A percentile compares a stretch with the other conserved stretches of the same genome.
Evolutionary conservation across 306 rosid genomes (phyloP).

Genomic region (Quercus suber): DNA sequence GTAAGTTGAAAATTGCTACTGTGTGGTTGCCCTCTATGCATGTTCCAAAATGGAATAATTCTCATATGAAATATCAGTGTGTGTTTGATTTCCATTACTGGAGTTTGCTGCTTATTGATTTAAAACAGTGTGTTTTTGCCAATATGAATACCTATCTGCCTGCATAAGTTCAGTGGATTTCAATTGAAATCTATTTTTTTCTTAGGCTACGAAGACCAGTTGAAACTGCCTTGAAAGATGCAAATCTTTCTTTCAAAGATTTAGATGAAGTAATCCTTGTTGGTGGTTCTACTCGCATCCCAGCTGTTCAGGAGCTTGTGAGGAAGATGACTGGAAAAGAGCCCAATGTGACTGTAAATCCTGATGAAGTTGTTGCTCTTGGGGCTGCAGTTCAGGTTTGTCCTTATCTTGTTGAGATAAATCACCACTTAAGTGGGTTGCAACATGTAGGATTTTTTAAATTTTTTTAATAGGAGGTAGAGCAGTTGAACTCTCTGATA

Average conservation of each 20-base stretch:
- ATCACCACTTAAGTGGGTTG: too few species aligned
- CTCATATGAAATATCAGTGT: too few species aligned
- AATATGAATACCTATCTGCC: too few species aligned
- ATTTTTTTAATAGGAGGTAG: too few species aligned
- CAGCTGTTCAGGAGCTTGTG: slow-evolving; percentile 88
- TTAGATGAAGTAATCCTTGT: slow-evolving; percentile 90
- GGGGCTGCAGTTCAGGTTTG: slow-evolving; percentile 96
- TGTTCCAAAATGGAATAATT: too few species aligned
- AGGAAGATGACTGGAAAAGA: slow-evolving; percentile 86
- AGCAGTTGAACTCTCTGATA: too few species aligned
- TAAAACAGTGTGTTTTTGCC: neutral
- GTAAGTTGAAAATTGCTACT: neutral
- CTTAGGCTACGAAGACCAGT: slow-evolving; percentile 73
- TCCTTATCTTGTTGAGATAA: neutral
- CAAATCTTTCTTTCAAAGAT: slow-evolving; percentile 78
- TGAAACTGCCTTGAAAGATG: slow-evolving; percentile 91
- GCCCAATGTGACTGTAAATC: slow-evolving; percentile 88
- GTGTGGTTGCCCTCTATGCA: neutral
- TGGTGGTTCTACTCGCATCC: slow-evolving; percentile 92
- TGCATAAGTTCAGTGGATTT: too few species aligned
- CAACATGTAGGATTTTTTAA: too few species aligned
- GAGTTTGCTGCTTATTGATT: neutral
- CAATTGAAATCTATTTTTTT: too few species aligned
- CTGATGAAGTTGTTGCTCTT: slow-evolving; percentile 95
- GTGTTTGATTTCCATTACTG: too few species aligned